A percentile compares a stretch with the other conserved stretches of the same genome.
phyloP scores from a whole-genome alignment of 352 stramenopile species.

The Globisporangium abappressorium region DNA sequence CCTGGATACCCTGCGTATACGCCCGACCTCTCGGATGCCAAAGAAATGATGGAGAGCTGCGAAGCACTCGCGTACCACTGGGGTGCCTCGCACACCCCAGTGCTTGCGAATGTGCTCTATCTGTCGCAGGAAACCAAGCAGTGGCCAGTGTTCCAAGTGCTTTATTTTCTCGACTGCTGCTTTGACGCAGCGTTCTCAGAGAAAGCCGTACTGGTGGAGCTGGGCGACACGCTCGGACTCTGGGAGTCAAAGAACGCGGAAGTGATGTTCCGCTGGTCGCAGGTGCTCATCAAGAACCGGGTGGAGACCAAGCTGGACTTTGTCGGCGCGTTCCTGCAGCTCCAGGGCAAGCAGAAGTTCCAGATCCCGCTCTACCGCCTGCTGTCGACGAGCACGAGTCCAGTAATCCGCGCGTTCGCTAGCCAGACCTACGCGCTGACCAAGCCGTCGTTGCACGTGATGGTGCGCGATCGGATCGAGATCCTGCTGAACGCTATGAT shows the following conservation, averaged over 20 bases:
- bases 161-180: constrained; percentile 75
- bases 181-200: constrained; percentile 40
- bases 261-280: constrained; percentile 63
- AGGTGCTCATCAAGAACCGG: constrained; percentile 63
- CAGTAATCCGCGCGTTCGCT: constrained; percentile 41
- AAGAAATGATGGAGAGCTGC: constrained; percentile 69
- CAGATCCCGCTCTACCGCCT: constrained; percentile 69
- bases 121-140: constrained; percentile 52
- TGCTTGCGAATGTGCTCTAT: constrained; percentile 64
- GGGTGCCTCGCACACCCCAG: constrained; percentile 36
- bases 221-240: constrained; percentile 53
- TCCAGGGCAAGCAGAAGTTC: constrained; percentile 83
- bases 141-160: constrained; percentile 54
- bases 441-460: constrained; percentile 60
- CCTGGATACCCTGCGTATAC: constrained; percentile 57
- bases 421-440: constrained; percentile 39
- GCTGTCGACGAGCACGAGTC: constrained; percentile 42
- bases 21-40: constrained; percentile 58
- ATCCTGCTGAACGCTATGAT: constrained; percentile 34
- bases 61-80: constrained; percentile 68
- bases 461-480: constrained; percentile 73
- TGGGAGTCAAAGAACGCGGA: constrained; percentile 63
- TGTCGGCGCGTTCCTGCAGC: constrained; percentile 53
- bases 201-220: constrained; percentile 37
- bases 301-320: constrained; percentile 41